Evolutionary conservation across 306 rosid species (phyloP).

Genomic region (Prunus mira): DNA sequence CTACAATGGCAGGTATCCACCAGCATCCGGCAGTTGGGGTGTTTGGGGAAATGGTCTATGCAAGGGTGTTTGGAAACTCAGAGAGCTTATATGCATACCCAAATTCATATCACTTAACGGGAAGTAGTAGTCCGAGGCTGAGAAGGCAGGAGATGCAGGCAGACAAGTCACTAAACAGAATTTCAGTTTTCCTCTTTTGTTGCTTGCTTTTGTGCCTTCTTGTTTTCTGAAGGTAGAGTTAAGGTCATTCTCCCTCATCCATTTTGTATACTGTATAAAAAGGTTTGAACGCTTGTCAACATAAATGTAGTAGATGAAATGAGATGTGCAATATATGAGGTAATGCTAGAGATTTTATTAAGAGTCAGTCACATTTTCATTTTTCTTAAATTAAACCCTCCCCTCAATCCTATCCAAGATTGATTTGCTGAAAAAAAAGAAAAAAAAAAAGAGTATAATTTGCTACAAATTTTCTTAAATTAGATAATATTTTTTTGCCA

Average conservation of each 20-base stretch:
- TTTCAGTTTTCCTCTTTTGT: constrained; percentile 78
- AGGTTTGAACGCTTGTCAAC: constrained; percentile 1
- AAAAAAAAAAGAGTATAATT: accelerated
- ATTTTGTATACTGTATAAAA: constrained; percentile 39
- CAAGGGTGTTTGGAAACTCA: constrained; percentile 65
- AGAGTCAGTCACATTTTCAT: neutral
- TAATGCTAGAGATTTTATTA: neutral
- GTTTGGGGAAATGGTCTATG: constrained; percentile 75
- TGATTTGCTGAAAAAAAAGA: too few species aligned
- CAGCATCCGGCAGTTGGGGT: constrained; percentile 53
- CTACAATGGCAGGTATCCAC: constrained; percentile 39
- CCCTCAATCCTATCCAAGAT: too few species aligned
- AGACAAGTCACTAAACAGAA: constrained; percentile 72
- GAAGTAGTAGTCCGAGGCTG: constrained; percentile 51
- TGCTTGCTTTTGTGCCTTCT: constrained; percentile 77
- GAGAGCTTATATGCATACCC: constrained; percentile 46
- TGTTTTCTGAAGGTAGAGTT: constrained; percentile 45
- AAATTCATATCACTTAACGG: constrained; percentile 48
- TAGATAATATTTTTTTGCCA: too few species aligned
- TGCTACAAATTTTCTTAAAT: too few species aligned
- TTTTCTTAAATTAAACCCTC: too few species aligned
- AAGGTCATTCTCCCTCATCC: constrained; percentile 21
- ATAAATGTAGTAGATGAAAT: constrained; percentile 4
- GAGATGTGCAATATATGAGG: neutral
- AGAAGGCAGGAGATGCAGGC: constrained; percentile 88